phyloP scores from a whole-genome alignment of 225 moss, liverwort and hornwort species.

The Marchantia paleacea region DNA sequence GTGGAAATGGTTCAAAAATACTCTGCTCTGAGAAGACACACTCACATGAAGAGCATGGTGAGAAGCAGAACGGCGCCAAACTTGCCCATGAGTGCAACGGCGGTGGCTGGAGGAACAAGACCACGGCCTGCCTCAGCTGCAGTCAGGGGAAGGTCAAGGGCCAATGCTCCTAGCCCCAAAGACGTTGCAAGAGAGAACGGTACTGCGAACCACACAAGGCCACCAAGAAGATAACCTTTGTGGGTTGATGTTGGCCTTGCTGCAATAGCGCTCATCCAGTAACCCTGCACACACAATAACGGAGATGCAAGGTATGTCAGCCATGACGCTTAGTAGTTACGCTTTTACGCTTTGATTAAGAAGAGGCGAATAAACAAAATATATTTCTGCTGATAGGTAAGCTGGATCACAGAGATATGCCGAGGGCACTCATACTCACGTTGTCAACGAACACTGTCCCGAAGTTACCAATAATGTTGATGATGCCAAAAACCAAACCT shows the following conservation, averaged over 20 bases:
- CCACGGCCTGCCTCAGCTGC: constrained; percentile 60
- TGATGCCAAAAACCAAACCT: constrained; percentile 84
- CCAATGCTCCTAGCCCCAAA: constrained; percentile 74
- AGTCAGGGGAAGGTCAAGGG: constrained; percentile 75
- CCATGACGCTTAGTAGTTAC: no score
- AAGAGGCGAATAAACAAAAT: not conserved
- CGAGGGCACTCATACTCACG: constrained; percentile 38
- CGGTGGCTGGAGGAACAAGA: constrained; percentile 79
- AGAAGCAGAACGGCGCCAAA: constrained; percentile 81
- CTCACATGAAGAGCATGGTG: constrained; percentile 96
- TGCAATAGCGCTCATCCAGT: constrained; percentile 94
- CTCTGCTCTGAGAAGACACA: not conserved
- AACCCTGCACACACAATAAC: constrained; percentile 48
- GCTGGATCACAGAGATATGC: not conserved
- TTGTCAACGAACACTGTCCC: constrained; percentile 97
- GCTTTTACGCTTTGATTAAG: no score
- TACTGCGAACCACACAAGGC: constrained; percentile 89
- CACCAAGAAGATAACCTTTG: constrained; percentile 85
- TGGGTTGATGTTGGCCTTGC: constrained; percentile 82
- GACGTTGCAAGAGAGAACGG: constrained; percentile 92
- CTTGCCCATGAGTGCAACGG: constrained; percentile 82
- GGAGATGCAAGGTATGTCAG: no score
- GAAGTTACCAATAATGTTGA: constrained; percentile 97
- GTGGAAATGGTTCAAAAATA: not conserved
- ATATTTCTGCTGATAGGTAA: no score